Evolutionary conservation across 352 stramenopile genomes (phyloP), one percentile per base, ranked within the genome.

Genomic region (Salisapilia sapeloensis): DNA sequence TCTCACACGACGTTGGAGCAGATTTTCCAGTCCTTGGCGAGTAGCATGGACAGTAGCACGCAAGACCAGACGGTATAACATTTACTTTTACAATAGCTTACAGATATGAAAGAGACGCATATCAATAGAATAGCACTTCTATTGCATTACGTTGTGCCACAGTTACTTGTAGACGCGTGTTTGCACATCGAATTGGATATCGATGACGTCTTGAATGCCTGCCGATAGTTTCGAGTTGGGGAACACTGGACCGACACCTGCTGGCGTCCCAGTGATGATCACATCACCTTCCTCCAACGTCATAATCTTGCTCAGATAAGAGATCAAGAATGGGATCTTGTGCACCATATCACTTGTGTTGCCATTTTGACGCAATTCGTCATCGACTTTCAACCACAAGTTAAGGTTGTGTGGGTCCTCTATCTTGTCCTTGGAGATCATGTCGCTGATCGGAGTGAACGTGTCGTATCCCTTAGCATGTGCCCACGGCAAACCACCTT

Each of bases 21-120:
- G 33, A 83, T 93, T 25, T 93, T 93, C 56, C 87, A 91, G 42
- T 15, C 52, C 17, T 92, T 93, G 35, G 79, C 79, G 22, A n/a
- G n/a, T n/a, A n/a, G n/a, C n/a, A n/a, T n/a, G n/a, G n/a, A n/a
- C n/a, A 40, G 24, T 31, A 44, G 9, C 19, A 16, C 6, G 32
- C 24, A 16, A 12, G n/a, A 29, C 24, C 12, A 12, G 24, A 12
- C n/a, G n/a, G n/a, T 12, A 29, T 29, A 29, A 12, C 12, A 29
- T 29, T 29, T 12, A 29, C 12, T 12, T 29, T 12, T 29, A 29
- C n/a, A n/a, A 29, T 29, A 12, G 24, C 12, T 29, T 29, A n/a
- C n/a, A n/a, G n/a, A n/a, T n/a, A n/a, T n/a, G n/a, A n/a, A n/a
- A n/a, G n/a, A n/a, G n/a, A n/a, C n/a, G n/a, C n/a, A n/a, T n/a